phyloP scores from a whole-genome alignment of 1,284 basidiomycete species.

The Puccinia triticina region DNA sequence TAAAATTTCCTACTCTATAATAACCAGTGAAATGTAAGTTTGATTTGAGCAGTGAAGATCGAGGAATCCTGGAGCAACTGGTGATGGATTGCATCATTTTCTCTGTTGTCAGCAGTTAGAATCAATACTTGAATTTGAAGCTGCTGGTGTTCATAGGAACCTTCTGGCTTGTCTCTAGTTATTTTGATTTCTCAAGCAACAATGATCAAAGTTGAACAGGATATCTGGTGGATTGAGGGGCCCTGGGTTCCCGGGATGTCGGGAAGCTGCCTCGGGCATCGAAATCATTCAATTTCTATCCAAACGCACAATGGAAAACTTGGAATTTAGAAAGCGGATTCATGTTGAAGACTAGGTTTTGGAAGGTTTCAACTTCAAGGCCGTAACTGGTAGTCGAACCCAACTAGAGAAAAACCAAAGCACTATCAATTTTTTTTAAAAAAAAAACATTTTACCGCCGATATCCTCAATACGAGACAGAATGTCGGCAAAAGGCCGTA shows the following conservation, averaged over 20 bases:
- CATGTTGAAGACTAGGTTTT: too few relatives aligned
- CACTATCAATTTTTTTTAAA: too few relatives aligned
- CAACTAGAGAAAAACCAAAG: too few relatives aligned
- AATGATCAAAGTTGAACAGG: background rate
- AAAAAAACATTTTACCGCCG: too few relatives aligned
- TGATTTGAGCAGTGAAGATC: background rate
- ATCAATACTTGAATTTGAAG: background rate
- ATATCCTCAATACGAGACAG: too few relatives aligned
- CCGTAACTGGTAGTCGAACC: too few relatives aligned
- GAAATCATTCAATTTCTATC: too few relatives aligned
- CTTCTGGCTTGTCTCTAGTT: background rate
- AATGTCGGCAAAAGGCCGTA: too few relatives aligned
- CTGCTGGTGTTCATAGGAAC: background rate
- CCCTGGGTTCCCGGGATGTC: background rate
- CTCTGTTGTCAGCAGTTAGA: background rate
- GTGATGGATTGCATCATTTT: background rate
- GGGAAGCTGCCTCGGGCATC: too few relatives aligned
- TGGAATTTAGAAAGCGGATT: too few relatives aligned
- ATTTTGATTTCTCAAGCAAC: background rate
- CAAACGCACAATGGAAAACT: too few relatives aligned
- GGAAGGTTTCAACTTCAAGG: too few relatives aligned
- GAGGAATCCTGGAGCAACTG: background rate
- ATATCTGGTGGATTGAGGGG: background rate
- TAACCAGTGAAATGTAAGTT: background rate
- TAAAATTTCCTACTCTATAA: background rate